phyloP scores from a whole-genome alignment of 176 grass and related monocot species.

The Lolium perenne region DNA sequence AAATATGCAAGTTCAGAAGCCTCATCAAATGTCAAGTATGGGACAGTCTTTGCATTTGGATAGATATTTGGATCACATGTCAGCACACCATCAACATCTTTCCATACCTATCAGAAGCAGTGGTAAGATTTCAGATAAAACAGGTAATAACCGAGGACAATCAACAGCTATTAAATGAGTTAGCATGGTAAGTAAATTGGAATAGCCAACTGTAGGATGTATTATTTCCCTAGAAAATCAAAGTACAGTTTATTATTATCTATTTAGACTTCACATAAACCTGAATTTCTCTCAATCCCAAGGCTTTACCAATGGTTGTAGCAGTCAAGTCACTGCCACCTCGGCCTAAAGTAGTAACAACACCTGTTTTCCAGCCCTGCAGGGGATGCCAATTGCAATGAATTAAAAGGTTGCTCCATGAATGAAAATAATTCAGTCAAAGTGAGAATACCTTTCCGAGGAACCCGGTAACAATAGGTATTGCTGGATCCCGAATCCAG shows the following conservation, averaged over 20 bases:
- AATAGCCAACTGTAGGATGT: not conserved
- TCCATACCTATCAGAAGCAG: constrained; percentile 72
- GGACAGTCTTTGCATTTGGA: constrained; percentile 76
- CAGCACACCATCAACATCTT: constrained; percentile 96
- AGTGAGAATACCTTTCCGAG: constrained; percentile 78
- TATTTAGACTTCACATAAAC: constrained; percentile 60
- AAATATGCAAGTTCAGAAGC: constrained; percentile 98
- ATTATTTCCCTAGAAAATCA: not conserved
- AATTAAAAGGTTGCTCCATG: not conserved
- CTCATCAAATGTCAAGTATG: constrained; percentile 92
- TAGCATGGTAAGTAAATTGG: constrained; percentile 16
- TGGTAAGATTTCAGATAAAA: constrained; percentile 29
- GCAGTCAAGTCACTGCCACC: constrained; percentile 97
- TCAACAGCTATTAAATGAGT: not conserved
- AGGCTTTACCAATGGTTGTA: constrained; percentile 96
- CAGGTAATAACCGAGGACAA: not conserved
- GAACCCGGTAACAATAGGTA: constrained; percentile 94
- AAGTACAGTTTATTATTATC: constrained; percentile 3
- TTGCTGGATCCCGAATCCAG: constrained; percentile 78
- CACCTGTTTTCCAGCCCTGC: constrained; percentile 91
- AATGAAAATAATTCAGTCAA: not conserved
- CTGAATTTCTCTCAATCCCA: constrained; percentile 98
- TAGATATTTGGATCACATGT: constrained; percentile 98
- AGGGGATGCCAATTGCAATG: constrained; percentile 26
- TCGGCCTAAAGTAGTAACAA: constrained; percentile 89